phyloP scores from a whole-genome alignment of 768 basidiomycete species.

The Calvatia gigantea region DNA sequence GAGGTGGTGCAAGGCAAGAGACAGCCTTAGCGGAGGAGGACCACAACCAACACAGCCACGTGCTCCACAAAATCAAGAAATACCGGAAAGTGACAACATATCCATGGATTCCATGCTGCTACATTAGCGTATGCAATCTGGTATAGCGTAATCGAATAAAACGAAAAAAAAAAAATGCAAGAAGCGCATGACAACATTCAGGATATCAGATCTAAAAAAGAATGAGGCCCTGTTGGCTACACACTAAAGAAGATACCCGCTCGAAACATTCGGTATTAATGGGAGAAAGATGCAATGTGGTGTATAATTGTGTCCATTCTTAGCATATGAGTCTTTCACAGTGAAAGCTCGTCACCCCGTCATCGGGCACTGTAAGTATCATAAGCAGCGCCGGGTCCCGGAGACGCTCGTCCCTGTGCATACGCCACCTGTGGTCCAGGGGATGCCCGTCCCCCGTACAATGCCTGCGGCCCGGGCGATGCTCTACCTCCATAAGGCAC shows the following conservation, averaged over 20 bases:
- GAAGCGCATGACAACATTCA: constrained; percentile 6
- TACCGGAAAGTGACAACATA: too few species aligned
- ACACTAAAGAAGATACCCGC: not conserved
- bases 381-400: constrained; percentile 43
- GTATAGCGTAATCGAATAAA: constrained; percentile 11
- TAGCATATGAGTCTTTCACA: not conserved
- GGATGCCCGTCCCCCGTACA: constrained; percentile 28
- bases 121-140: constrained; percentile 13
- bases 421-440: constrained; percentile 33
- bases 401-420: constrained; percentile 28
- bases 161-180: too few species aligned
- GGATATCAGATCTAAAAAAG: constrained; percentile 12
- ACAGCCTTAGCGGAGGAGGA: not conserved
- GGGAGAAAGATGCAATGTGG: constrained; percentile 3
- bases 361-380: constrained; percentile 12
- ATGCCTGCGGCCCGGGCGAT: constrained; percentile 27
- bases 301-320: not conserved
- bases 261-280: not conserved
- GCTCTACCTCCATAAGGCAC: constrained; percentile 27
- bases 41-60: constrained; percentile 7
- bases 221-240: constrained; percentile 2
- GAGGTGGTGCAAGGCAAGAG: constrained; percentile 1
- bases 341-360: not conserved
- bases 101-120: constrained; percentile 9
- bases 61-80: not conserved